Evolutionary conservation across 305 asterid genomes (phyloP).

Genomic region (Fraxinus baroniana): DNA sequence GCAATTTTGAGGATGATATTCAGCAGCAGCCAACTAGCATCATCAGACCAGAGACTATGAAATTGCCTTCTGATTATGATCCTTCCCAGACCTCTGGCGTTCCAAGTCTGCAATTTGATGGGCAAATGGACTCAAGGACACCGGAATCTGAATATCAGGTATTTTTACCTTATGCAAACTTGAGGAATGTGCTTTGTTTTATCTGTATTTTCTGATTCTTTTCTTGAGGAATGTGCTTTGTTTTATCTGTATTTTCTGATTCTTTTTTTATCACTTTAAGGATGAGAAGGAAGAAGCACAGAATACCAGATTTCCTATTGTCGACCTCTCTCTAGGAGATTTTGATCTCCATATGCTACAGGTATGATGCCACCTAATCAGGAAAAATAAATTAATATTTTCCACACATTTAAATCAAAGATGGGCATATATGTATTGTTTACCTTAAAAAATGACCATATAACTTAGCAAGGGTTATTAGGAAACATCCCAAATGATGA

Average conservation of each 20-base stretch:
- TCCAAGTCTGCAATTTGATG: slow-evolving; percentile 46
- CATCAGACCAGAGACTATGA: slow-evolving; percentile 45
- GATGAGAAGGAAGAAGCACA: slow-evolving; percentile 63
- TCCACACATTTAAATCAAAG: background rate
- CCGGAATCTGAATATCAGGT: slow-evolving; percentile 63
- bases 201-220: slow-evolving; percentile 16
- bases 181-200: slow-evolving; percentile 9
- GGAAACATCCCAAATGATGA: background rate
- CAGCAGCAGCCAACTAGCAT: slow-evolving; percentile 43
- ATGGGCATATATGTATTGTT: background rate
- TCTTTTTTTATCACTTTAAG: slow-evolving; percentile 30
- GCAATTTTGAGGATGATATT: slow-evolving; percentile 36
- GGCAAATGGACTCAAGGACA: slow-evolving; percentile 37
- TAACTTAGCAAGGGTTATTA: slow-evolving; percentile 13
- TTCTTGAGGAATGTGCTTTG: slow-evolving; percentile 8
- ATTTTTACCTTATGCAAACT: slow-evolving; percentile 18
- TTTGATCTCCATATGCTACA: slow-evolving; percentile 71
- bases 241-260: slow-evolving; percentile 16
- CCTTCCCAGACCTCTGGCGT: slow-evolving; percentile 45
- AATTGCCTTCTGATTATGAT: slow-evolving; percentile 55
- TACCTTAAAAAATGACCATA: slow-evolving; percentile 15
- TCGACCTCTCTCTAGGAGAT: slow-evolving; percentile 52
- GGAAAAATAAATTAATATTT: slow-evolving; percentile 8
- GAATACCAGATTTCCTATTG: slow-evolving; percentile 46
- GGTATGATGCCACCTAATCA: slow-evolving; percentile 41